Evolutionary conservation across 2,329 filamentous ascomycete species (phyloP), one percentile per base, ranked within the genome.

Genomic region (Hawksworthiomyces lignivorus): DNA sequence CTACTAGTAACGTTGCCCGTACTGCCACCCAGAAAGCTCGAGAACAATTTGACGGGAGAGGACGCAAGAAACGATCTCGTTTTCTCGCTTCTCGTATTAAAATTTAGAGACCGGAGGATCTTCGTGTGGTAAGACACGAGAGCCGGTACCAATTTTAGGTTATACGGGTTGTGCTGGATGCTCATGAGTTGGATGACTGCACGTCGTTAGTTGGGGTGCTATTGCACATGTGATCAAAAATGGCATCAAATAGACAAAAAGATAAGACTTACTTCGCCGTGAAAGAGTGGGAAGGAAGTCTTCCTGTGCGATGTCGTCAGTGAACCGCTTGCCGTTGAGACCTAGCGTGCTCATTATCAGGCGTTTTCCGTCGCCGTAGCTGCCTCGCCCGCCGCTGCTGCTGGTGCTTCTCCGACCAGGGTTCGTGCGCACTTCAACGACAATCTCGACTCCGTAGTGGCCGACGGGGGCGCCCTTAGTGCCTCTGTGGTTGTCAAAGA

Each of bases 1-100:
- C 67, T 70, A 20, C 69, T 60, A n/a, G 62, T 72, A 43, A 71
- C 75, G 24, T 77, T 70, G 26, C 70, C 61, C 15, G 63, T 72
- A 43, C 72, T 75, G 19, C 78, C 76, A 26, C 78, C 75, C 53
- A 94, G 78, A 41, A 96, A 77, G 55, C 75, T 94, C 0, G 89
- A 94, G 14, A 97, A 69, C 55, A 95, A 72, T 59, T 96, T 97
- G 36, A 94, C 86, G 0, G 90, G 89, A 1, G 89, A 96, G n/a
- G 82, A 77, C 5, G 80, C 80, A 9, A 90, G 73, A 56, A 86
- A 85, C 1, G 79, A 80, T 41, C 74, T 74, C 10, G 77, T 74
- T 58, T 77, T 84, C 54, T 81, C 77, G 0, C 74, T 70, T 30
- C 81, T 74, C 24, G 77, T 68, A 17, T 76, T 68, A 30, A 85